Percentiles rank a stretch among this genome's conserved stretches.
Conservation (phyloP, 1,284 basidiomycete genomes). For the Puccinia hordei region DNA sequence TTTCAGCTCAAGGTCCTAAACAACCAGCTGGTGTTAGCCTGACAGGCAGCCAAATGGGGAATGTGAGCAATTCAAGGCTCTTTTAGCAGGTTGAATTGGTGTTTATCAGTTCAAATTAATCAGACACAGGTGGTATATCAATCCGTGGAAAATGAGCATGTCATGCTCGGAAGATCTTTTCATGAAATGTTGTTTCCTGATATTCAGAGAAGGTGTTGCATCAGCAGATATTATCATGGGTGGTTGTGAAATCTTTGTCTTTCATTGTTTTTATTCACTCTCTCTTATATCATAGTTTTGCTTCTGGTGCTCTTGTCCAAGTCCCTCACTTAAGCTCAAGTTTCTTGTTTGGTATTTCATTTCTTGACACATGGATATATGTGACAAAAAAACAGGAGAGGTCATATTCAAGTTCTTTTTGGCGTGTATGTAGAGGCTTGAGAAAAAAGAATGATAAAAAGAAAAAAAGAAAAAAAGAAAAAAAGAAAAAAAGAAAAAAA, state of each 20-base stretch:
- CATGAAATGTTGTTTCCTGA: background rate
- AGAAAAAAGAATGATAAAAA: no score
- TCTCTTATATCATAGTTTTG: no score
- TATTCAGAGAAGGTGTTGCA: background rate
- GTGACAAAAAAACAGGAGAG: no score
- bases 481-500: no score
- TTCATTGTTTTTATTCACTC: background rate
- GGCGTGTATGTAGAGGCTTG: no score
- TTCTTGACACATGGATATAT: no score
- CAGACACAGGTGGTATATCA: background rate
- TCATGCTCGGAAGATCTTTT: background rate
- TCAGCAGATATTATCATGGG: slow-evolving; percentile 1
- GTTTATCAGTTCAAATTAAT: background rate
- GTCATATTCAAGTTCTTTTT: no score
- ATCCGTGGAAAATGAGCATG: background rate
- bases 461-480: no score
- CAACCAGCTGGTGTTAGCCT: background rate
- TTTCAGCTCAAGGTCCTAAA: background rate
- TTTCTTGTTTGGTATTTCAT: no score
- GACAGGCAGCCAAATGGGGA: slow-evolving; percentile 1
- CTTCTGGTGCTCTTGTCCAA: no score
- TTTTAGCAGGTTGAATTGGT: background rate
- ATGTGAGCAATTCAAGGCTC: background rate
- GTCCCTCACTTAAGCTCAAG: no score
- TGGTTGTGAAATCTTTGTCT: background rate